Percentiles rank a stretch among this genome's conserved stretches.
Conservation (phyloP, 257 asterid species). For the Catharanthus roseus region DNA sequence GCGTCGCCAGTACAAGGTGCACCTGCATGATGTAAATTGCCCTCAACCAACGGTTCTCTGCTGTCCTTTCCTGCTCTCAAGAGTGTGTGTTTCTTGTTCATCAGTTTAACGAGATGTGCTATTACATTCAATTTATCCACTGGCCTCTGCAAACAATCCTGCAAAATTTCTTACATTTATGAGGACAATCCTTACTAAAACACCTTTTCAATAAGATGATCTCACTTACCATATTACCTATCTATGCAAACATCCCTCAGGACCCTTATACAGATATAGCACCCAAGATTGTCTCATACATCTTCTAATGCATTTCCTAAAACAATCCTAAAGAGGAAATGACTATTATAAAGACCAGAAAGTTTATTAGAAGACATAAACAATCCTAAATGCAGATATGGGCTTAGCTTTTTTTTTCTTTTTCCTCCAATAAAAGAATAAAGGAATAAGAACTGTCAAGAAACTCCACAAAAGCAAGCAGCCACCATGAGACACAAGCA, state of each 20-base stretch:
- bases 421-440: not conserved
- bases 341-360: not conserved
- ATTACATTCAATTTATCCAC: not conserved
- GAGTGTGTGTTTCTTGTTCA: not conserved
- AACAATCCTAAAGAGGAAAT: too few species aligned
- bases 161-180: not conserved
- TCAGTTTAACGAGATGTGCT: not conserved
- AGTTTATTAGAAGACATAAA: too few species aligned
- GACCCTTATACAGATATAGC: not conserved
- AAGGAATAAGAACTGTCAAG: not conserved
- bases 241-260: not conserved
- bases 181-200: not conserved
- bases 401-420: not conserved
- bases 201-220: not conserved
- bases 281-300: too few species aligned
- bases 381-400: too few species aligned
- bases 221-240: too few species aligned
- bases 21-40: too few species aligned
- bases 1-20: too few species aligned
- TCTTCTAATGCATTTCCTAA: too few species aligned
- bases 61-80: not conserved
- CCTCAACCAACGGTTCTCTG: too few species aligned
- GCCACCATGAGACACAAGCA: not conserved
- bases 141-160: too few species aligned
- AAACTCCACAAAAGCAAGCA: not conserved